Percentiles rank a stretch among this genome's conserved stretches.
These are phyloP conservation scores for Phyllosticta paracitricarpa DNA, from an alignment of 2,329 filamentous ascomycete species.

Conservation along the genomic window DNA sequence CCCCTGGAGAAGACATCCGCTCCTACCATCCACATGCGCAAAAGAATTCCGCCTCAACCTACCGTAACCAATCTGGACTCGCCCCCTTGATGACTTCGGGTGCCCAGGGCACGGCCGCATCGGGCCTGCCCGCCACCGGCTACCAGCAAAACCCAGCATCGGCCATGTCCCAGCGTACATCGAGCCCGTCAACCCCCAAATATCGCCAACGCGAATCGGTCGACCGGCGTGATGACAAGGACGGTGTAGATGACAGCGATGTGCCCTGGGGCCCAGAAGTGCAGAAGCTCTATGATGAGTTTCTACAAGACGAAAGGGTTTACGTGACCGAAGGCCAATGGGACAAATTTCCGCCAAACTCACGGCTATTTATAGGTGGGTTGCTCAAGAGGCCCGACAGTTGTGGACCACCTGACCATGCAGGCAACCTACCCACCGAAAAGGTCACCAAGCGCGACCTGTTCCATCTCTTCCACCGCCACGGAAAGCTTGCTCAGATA, in stretches of 20 bases:
- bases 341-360: slow-evolving; percentile 70
- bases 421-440: slow-evolving; percentile 85
- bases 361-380: slow-evolving; percentile 68
- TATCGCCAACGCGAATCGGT: slow-evolving; percentile 20
- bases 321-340: slow-evolving; percentile 71
- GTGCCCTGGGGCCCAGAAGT: slow-evolving; percentile 45
- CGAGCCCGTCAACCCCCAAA: slow-evolving; percentile 21
- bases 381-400: not conserved
- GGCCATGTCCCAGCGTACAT: slow-evolving; percentile 16
- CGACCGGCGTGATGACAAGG: slow-evolving; percentile 17
- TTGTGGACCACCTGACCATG: slow-evolving; percentile 13
- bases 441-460: slow-evolving; percentile 89
- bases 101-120: slow-evolving; percentile 10
- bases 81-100: slow-evolving; percentile 18
- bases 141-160: slow-evolving; percentile 12
- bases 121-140: not conserved
- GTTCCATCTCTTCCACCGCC: slow-evolving; percentile 79
- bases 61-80: slow-evolving; percentile 19
- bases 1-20: slow-evolving; percentile 38
- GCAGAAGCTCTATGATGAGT: slow-evolving; percentile 61
- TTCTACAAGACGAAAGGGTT: slow-evolving; percentile 60
- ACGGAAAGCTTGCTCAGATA: slow-evolving; percentile 83
- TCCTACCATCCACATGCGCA: slow-evolving; percentile 41
- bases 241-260: slow-evolving; percentile 34
- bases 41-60: slow-evolving; percentile 22